Base-by-base conservation (phyloP, 441 rosid species). In the Daphne laureola region DNA sequence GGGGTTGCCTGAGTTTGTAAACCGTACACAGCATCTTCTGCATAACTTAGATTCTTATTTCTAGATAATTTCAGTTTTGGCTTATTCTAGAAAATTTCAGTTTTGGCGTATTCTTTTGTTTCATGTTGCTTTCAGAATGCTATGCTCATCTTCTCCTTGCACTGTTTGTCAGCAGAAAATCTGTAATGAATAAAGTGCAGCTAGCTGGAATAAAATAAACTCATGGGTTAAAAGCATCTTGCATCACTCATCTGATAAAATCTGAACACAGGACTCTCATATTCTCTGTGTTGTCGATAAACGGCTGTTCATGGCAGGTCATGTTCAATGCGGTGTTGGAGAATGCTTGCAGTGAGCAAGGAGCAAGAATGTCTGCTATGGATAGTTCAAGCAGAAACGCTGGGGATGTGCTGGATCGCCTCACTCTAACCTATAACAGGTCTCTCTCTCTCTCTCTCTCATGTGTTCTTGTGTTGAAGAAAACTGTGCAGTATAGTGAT, bases 301-400 rank as follows among this genome's bases (percentile, higher is more conserved):
- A 56, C 36, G 31, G n/a, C n/a, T n/a, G n/a, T 51, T 46, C 49
- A 12, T n/a, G 4, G 7, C 63, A 88, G 96, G 87, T 86, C 17
- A 46, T 88, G 78, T 88, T 86, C 84, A 86, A 86, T 67, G 95
- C 91, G 15, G 82, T 84, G 51, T 51, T 88, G 72, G 98, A 92
- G 81, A 92, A 92, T 62, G 91, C 91, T 6, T 86, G 95, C 83
- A 88, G 95, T 79, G 95, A 88, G 77, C 84, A 80, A 79, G 96
- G 96, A 59, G 95, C 93, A 5, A 84, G 96, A 67, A 88, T 92
- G 98, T 88, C 96, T 67, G 98, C 98, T 38, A 91, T 91, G 98
- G 98, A 91, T 64, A 84, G 91, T 74, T 91, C 98, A 45, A 91
- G 96, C 80, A 83, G 96, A 73, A 91, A 91, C 75, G 96, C 96